These are phyloP conservation scores for Coemansia furcata DNA, from an alignment of 192 early-diverging fungal species.

Conservation along the genomic window DNA sequence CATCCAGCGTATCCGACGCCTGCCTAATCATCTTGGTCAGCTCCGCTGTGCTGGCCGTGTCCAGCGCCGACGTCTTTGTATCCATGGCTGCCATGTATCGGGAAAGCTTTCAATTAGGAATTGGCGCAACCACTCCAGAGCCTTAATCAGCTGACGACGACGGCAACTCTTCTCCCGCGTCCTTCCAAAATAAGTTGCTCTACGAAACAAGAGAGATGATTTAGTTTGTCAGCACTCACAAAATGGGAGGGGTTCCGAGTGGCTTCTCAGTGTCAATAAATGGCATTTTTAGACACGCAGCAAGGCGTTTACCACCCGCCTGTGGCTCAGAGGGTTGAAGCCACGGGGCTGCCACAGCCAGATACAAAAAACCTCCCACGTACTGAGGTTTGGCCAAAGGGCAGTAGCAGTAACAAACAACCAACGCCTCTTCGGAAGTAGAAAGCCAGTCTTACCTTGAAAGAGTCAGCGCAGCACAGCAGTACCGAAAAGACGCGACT, in stretches of 20 bases:
- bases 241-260: not conserved
- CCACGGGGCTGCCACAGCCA: slow-evolving; percentile 1
- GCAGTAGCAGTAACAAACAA: slow-evolving; percentile 11
- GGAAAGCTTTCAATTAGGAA: not conserved
- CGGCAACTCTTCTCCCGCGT: not conserved
- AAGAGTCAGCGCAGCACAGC: not conserved
- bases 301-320: not conserved
- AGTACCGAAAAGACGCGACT: not conserved
- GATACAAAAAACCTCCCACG: not conserved
- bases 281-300: not conserved
- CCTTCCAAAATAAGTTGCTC: not conserved
- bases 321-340: slow-evolving; percentile 2
- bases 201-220: not conserved
- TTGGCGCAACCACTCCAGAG: not conserved
- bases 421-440: not conserved
- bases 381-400: not conserved
- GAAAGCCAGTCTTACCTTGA: not conserved
- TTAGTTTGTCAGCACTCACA: not conserved
- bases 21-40: slow-evolving; percentile 40
- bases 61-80: not conserved
- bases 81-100: slow-evolving; percentile 6
- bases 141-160: not conserved
- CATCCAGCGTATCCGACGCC: slow-evolving; percentile 28
- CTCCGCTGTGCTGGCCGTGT: slow-evolving; percentile 37
- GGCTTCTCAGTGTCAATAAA: not conserved